Evolutionary conservation across 2,329 filamentous ascomycete genomes (phyloP), one percentile per base, ranked within the genome.

Genomic region (Xylariaceae sp.): DNA sequence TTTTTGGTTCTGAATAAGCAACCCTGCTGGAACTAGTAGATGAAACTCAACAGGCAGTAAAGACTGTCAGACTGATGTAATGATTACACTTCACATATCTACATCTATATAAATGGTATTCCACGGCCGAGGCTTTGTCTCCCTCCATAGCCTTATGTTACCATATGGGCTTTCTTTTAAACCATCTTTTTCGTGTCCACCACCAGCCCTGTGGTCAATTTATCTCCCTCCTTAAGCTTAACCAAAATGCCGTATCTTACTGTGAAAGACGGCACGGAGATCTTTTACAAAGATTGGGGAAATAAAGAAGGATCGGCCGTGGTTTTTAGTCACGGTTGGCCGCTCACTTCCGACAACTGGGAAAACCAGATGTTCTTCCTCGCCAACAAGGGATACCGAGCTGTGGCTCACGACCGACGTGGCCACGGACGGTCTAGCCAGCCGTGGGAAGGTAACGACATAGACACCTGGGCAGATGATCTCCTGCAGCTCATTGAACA

Each of bases 281-380:
- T 47, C 7, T 47, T 47, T n/a, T 47, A 47, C 31, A 47, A 47
- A 23, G 44, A 47, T 23, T 47, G 44, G 44, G 44, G 44, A 8
- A 47, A 9, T 9, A 36, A 47, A 17, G 44, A 47, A 14, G 44
- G 29, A 5, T 31, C 19, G 8, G 29, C 21, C 17, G 44, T 47
- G 21, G 19, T 47, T 6, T 36, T 47, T n/a, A 47, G 44, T 6
- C 44, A 47, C 21, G 44, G 44, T 21, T 47, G 44, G 44, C 44
- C 44, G 2, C 31, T 47, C 3, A 47, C 14, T 36, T 47, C 44
- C 3, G 44, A 47, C 14, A 36, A 36, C 31, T 47, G 44, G 44
- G 44, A 47, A n/a, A 34, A n/a, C 6, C 44, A 47, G 31, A 47
- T 47, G 44, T 47, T 47, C 21, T 47, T 47, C 44, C 44, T 47